Conservation (phyloP, 306 rosid species). For the Inga leiocalycina region DNA sequence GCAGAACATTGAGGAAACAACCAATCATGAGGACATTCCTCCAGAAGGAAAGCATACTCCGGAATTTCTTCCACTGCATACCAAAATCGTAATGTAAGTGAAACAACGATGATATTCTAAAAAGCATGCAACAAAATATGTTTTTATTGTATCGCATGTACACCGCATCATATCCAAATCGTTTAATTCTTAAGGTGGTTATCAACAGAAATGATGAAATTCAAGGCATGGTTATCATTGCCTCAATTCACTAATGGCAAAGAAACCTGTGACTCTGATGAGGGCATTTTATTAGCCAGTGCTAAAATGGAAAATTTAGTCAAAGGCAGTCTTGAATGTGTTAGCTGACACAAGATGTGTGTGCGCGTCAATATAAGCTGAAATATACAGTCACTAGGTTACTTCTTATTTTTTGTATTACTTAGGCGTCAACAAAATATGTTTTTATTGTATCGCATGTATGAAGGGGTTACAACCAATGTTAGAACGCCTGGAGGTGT, state of each 20-base stretch:
- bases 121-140: slow-evolving; percentile 21
- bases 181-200: slow-evolving; percentile 12
- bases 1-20: slow-evolving; percentile 95
- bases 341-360: background rate
- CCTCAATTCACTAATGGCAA: slow-evolving; percentile 6
- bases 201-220: slow-evolving; percentile 13
- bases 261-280: background rate
- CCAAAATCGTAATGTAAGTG: slow-evolving; percentile 25
- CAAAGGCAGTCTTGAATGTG: background rate
- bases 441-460: too few species aligned
- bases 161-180: background rate
- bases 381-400: slow-evolving; percentile 4
- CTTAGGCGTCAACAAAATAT: background rate
- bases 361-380: background rate
- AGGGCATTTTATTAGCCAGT: background rate
- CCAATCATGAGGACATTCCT: slow-evolving; percentile 99
- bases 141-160: background rate
- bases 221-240: slow-evolving; percentile 3
- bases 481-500: too few species aligned
- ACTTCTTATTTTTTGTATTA: background rate
- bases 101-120: slow-evolving; percentile 22
- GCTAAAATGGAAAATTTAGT: slow-evolving; percentile 9
- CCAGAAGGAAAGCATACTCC: slow-evolving; percentile 69
- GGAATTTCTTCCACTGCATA: slow-evolving; percentile 74
- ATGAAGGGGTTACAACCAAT: too few species aligned